A percentile compares a stretch with the other conserved stretches of the same genome.
Conservation (phyloP, 495 filamentous ascomycete species). For the Aspergillus steynii region DNA sequence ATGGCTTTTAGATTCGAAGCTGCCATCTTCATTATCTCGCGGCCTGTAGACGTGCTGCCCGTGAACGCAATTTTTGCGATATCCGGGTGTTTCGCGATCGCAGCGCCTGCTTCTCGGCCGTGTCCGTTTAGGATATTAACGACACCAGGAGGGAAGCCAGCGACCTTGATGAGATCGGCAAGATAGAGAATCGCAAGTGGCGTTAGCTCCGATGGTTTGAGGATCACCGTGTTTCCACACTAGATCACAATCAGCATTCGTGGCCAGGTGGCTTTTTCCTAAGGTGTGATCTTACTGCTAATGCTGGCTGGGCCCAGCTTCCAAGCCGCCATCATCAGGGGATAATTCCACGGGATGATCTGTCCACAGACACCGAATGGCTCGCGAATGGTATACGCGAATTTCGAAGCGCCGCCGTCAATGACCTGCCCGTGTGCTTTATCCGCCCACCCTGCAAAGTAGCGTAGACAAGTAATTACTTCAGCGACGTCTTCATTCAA, state of each 20-base stretch:
- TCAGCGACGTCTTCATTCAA: constrained; percentile 72
- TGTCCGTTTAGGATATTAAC: constrained; percentile 82
- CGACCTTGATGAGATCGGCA: constrained; percentile 72
- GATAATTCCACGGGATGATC: constrained; percentile 64
- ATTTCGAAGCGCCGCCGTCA: constrained; percentile 73
- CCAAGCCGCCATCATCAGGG: constrained; percentile 81
- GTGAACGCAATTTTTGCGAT: constrained; percentile 91
- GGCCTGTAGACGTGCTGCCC: constrained; percentile 74
- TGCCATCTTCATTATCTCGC: constrained; percentile 84
- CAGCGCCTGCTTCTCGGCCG: constrained; percentile 70
- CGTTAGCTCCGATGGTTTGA: constrained; percentile 86
- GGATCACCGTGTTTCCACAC: constrained; percentile 71
- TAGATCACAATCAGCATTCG: too few relatives aligned
- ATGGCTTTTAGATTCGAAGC: constrained; percentile 81
- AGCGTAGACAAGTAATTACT: constrained; percentile 67
- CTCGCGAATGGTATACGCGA: constrained; percentile 85
- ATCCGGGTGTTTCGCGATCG: constrained; percentile 68
- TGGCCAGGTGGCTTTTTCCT: too few relatives aligned
- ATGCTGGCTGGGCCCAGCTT: constrained; percentile 84
- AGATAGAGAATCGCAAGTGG: constrained; percentile 78
- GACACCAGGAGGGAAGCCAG: constrained; percentile 84
- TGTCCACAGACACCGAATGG: constrained; percentile 89
- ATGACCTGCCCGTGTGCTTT: constrained; percentile 90
- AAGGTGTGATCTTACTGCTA: constrained; percentile 29
- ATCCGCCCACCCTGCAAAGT: constrained; percentile 88